phyloP scores from a whole-genome alignment of 257 asterid genomes.

The Echites panduratus region DNA sequence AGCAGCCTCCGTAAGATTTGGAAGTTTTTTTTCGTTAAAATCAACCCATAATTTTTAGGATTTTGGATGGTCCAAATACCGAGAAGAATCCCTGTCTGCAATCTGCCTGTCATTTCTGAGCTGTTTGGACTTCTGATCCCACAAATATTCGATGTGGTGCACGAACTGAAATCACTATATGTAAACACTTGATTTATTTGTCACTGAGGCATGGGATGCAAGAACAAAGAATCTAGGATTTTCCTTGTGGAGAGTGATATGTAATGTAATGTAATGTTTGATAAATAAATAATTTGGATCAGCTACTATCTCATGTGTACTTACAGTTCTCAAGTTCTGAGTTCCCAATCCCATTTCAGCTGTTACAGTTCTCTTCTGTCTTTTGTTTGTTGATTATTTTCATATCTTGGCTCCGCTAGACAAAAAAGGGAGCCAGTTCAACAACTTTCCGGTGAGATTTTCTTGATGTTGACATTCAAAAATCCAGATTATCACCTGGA shows the following conservation, averaged over 20 bases:
- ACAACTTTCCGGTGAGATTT: too few species aligned
- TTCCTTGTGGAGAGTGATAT: not conserved
- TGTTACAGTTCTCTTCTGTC: too few species aligned
- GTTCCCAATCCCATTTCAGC: not conserved
- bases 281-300: not conserved
- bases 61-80: not conserved
- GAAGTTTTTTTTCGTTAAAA: not conserved
- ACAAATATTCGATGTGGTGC: not conserved
- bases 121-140: not conserved
- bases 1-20: conserved; percentile 3
- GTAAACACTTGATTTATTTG: not conserved
- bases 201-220: not conserved
- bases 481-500: too few species aligned
- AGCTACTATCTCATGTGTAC: not conserved
- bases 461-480: too few species aligned
- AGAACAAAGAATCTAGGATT: not conserved
- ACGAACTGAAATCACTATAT: not conserved
- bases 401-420: too few species aligned
- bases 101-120: not conserved
- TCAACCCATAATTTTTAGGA: not conserved
- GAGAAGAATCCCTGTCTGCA: not conserved
- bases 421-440: too few species aligned
- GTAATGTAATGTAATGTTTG: not conserved
- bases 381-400: too few species aligned
- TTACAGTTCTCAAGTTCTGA: not conserved